phyloP scores from a whole-genome alignment of 2,329 filamentous ascomycete genomes.

The Colletotrichum sp. region DNA sequence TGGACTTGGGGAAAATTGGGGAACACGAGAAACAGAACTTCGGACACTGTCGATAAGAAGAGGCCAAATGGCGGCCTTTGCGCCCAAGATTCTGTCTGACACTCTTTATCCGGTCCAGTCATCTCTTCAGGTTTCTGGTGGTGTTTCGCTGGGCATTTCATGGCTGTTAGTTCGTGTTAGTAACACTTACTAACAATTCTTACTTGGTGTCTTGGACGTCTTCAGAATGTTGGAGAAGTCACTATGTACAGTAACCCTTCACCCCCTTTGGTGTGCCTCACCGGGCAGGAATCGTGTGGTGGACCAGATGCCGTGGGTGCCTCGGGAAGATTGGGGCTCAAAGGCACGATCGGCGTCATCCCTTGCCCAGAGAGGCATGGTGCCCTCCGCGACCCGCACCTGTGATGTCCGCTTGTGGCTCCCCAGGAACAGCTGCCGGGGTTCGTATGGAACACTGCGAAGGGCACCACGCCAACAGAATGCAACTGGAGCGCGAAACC shows the following conservation, averaged over 20 bases:
- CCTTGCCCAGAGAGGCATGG: neutral
- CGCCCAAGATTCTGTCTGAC: neutral
- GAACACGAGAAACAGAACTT: neutral
- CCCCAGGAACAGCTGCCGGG: neutral
- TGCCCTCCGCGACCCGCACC: neutral
- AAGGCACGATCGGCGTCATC: neutral
- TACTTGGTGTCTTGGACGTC: neutral
- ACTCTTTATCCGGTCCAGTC: neutral
- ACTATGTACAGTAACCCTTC: neutral
- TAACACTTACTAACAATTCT: neutral
- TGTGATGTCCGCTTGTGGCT: neutral
- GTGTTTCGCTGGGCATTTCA: neutral
- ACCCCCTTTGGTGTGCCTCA: neutral
- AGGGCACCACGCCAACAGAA: neutral
- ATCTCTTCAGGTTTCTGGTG: neutral
- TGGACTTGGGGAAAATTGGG: neutral
- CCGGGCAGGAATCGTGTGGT: neutral
- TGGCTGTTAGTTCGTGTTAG: neutral
- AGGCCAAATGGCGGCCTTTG: neutral
- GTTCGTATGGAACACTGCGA: neutral
- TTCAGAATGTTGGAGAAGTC: neutral
- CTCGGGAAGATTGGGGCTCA: constrained; percentile 9
- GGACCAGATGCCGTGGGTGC: neutral
- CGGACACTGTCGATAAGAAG: neutral
- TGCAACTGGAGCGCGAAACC: neutral